A percentile compares a stretch with the other conserved stretches of the same genome.
Conservation (phyloP, 2,329 filamentous ascomycete species). For the Sarocladiaceae sp. region DNA sequence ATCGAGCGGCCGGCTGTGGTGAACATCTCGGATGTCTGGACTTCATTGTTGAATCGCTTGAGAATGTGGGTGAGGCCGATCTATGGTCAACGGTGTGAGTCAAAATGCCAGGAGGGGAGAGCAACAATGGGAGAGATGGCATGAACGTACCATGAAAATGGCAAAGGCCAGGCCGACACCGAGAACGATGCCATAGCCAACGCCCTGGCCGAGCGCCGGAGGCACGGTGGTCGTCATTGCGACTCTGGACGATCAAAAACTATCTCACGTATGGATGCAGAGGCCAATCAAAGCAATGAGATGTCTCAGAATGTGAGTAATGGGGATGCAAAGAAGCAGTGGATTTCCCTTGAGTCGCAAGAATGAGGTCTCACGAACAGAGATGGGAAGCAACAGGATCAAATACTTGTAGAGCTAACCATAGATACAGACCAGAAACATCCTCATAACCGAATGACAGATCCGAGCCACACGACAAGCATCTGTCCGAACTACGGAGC, state of each 20-base stretch:
- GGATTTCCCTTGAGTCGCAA: not conserved
- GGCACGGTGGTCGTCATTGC: not conserved
- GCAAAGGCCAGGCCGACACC: slow-evolving; percentile 72
- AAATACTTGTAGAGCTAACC: too few species aligned
- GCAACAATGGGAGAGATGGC: not conserved
- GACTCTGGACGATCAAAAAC: too few species aligned
- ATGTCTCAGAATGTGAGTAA: not conserved
- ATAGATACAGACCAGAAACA: not conserved
- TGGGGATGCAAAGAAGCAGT: not conserved
- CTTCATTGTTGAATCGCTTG: slow-evolving; percentile 58
- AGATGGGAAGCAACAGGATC: not conserved
- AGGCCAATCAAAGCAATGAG: too few species aligned
- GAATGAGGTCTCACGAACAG: not conserved
- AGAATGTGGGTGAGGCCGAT: slow-evolving; percentile 68
- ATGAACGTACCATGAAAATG: slow-evolving; percentile 54
- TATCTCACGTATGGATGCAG: too few species aligned
- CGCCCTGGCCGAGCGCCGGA: slow-evolving; percentile 51
- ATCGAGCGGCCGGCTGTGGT: slow-evolving; percentile 83
- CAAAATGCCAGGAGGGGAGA: not conserved
- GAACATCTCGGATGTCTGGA: slow-evolving; percentile 92
- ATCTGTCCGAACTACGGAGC: not conserved
- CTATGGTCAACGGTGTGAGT: slow-evolving; percentile 15
- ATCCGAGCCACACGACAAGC: not conserved
- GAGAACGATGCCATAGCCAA: slow-evolving; percentile 74
- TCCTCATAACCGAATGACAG: not conserved